Conservation (phyloP, 2,329 filamentous ascomycete genomes). For the Scopulariopsis brevicaulis region DNA sequence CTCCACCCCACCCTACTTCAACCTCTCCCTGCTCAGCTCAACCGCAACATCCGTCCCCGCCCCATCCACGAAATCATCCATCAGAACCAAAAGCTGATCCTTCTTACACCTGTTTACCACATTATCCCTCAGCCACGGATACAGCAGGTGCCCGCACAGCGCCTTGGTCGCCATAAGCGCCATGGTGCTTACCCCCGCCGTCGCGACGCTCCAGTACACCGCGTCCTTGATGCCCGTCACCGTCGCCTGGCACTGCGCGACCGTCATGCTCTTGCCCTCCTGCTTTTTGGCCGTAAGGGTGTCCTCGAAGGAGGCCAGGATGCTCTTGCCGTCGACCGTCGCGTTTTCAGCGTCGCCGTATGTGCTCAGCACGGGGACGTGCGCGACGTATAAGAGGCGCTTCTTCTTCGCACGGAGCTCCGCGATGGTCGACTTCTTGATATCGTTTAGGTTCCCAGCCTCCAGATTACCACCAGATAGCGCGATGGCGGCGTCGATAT, state of each 20-base stretch:
- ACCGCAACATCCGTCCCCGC: constrained; percentile 33
- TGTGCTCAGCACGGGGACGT: constrained; percentile 24
- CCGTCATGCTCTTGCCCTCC: constrained; percentile 22
- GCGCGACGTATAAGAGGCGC: constrained; percentile 23
- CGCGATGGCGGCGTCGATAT: constrained; percentile 21
- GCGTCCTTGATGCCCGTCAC: constrained; percentile 35
- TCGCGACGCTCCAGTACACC: constrained; percentile 30
- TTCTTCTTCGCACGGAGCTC: constrained; percentile 20
- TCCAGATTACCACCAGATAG: constrained; percentile 14
- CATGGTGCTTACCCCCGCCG: constrained; percentile 28
- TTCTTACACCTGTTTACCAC: constrained; percentile 20
- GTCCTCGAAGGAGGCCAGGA: constrained; percentile 22
- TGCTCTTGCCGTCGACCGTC: constrained; percentile 24
- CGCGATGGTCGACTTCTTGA: constrained; percentile 17
- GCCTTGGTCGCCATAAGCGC: constrained; percentile 36
- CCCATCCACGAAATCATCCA: constrained; percentile 41
- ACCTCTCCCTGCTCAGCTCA: constrained; percentile 1
- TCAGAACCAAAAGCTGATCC: constrained; percentile 29
- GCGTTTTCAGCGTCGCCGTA: constrained; percentile 29
- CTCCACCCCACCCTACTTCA: not conserved
- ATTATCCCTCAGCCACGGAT: constrained; percentile 32
- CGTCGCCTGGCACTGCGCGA: constrained; percentile 38
- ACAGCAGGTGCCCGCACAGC: constrained; percentile 31
- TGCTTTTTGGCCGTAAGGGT: constrained; percentile 18
- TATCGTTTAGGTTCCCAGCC: constrained; percentile 19